phyloP scores from a whole-genome alignment of 2,329 filamentous ascomycete genomes.

The Lachnellula suecica region DNA sequence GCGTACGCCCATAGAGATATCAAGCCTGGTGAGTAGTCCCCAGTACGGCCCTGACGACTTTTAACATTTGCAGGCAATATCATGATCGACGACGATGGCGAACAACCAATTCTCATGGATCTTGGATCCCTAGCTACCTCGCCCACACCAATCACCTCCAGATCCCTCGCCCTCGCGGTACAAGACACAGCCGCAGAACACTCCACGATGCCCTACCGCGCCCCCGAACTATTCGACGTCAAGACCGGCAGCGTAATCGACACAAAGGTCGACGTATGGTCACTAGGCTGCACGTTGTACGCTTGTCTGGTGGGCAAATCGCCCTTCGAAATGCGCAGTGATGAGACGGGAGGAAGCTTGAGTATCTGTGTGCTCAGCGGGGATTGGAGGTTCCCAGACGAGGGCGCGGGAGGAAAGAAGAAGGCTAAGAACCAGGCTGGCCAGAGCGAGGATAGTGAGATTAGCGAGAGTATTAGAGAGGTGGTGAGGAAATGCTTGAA shows the following conservation, averaged over 20 bases:
- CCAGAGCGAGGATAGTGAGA: conserved; percentile 43
- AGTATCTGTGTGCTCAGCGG: conserved; percentile 91
- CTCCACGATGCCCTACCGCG: conserved; percentile 97
- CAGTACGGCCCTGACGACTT: background rate
- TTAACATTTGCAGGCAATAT: conserved; percentile 67
- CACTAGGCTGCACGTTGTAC: conserved; percentile 93
- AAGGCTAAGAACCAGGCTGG: conserved; percentile 33
- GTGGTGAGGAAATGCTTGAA: conserved; percentile 83
- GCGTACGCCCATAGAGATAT: conserved; percentile 96
- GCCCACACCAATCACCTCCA: conserved; percentile 84
- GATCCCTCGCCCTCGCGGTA: conserved; percentile 85
- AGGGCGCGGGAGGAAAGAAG: conserved; percentile 59
- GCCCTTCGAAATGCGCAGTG: conserved; percentile 91
- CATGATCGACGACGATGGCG: conserved; percentile 93
- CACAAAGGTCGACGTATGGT: conserved; percentile 98
- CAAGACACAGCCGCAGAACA: conserved; percentile 96
- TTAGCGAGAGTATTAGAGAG: conserved; percentile 82
- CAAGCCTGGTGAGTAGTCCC: conserved; percentile 72
- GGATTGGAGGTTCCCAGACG: conserved; percentile 95
- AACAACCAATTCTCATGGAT: conserved; percentile 93
- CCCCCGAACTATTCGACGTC: conserved; percentile 96
- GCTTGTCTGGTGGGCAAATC: conserved; percentile 95
- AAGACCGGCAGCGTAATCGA: conserved; percentile 90
- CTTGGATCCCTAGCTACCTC: conserved; percentile 87
- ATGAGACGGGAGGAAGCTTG: conserved; percentile 92